A percentile compares a stretch with the other conserved stretches of the same genome.
Evolutionary conservation across 805 yeast species (phyloP).

Genomic region (Ogataea ramenticola): DNA sequence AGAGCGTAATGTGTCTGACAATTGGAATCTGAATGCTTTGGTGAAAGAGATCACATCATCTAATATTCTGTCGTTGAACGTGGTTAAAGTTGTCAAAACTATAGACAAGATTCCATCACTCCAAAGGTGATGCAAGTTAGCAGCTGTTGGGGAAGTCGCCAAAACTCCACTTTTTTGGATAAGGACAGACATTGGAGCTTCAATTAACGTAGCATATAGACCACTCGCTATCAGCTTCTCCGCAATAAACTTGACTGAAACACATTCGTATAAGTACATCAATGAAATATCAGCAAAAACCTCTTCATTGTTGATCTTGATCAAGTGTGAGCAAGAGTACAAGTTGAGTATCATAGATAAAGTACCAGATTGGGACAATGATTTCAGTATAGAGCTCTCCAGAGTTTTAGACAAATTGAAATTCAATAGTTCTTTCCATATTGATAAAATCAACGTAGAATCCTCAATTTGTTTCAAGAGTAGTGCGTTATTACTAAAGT

Average conservation of each 20-base stretch:
- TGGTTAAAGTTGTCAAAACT: conserved; percentile 48
- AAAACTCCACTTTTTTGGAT: conserved; percentile 61
- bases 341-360: conserved; percentile 54
- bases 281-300: conserved; percentile 67
- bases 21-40: conserved; percentile 57
- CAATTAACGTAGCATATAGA: conserved; percentile 57
- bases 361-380: conserved; percentile 52
- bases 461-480: conserved; percentile 55
- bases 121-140: conserved; percentile 67
- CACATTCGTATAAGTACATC: conserved; percentile 61
- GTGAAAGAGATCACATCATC: conserved; percentile 63
- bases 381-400: conserved; percentile 40
- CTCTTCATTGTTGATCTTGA: conserved; percentile 55
- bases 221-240: conserved; percentile 60
- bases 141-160: conserved; percentile 41
- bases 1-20: conserved; percentile 50
- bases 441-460: conserved; percentile 50
- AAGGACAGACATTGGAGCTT: conserved; percentile 61
- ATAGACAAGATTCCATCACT: conserved; percentile 73
- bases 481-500: conserved; percentile 25
- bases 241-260: conserved; percentile 55
- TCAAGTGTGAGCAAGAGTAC: conserved; percentile 59
- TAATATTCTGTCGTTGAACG: conserved; percentile 54
- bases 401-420: conserved; percentile 42
- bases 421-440: conserved; percentile 51